Conservation (phyloP, 495 filamentous ascomycete genomes). For the Pseudotulostoma volvatum region DNA sequence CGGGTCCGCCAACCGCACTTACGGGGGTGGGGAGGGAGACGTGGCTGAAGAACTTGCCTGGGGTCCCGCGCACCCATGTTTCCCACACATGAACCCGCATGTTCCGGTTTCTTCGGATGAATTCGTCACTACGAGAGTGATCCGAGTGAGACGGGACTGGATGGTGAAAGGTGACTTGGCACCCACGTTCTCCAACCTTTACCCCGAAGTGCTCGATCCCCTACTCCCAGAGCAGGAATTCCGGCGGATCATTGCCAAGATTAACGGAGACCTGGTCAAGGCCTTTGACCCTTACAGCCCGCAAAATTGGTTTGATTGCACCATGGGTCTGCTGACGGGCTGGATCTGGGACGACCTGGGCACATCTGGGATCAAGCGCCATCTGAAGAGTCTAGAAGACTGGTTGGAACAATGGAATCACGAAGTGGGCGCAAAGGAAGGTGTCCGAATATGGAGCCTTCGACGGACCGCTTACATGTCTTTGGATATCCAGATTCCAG, state of each 20-base stretch:
- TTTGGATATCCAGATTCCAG: conserved; percentile 72
- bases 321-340: conserved; percentile 62
- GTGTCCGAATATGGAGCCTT: conserved; percentile 58
- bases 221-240: conserved; percentile 69
- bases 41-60: conserved; percentile 42
- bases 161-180: conserved; percentile 80
- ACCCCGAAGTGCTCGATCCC: conserved; percentile 87
- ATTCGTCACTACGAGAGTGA: conserved; percentile 65
- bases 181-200: conserved; percentile 82
- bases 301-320: conserved; percentile 58
- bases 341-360: conserved; percentile 93
- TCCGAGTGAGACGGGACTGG: conserved; percentile 83
- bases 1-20: conserved; percentile 29
- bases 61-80: conserved; percentile 83
- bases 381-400: conserved; percentile 46
- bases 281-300: conserved; percentile 58
- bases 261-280: conserved; percentile 54
- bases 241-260: conserved; percentile 53
- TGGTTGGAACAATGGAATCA: conserved; percentile 73
- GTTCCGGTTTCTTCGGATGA: conserved; percentile 62
- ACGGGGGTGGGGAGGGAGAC: conserved; percentile 33
- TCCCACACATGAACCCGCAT: conserved; percentile 83
- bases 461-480: conserved; percentile 78
- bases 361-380: conserved; percentile 50
- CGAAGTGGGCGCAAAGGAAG: conserved; percentile 37